Percentiles rank a stretch among this genome's conserved stretches.
Evolutionary conservation across 1,284 basidiomycete genomes (phyloP).

Genomic region (Kwoniella shivajii): DNA sequence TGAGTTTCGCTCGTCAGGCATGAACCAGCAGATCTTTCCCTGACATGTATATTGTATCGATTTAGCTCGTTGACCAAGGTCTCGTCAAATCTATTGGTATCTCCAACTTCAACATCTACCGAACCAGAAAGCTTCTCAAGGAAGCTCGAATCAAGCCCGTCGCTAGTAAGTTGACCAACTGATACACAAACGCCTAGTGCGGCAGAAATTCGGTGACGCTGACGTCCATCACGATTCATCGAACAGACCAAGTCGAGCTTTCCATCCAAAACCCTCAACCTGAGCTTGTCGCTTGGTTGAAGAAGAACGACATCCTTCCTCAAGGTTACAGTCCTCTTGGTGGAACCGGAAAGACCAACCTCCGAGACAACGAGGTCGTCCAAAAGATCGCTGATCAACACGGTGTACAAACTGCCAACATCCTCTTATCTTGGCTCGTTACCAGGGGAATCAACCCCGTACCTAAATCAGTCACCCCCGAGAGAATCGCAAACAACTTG

Average conservation of each 20-base stretch:
- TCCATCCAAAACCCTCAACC: constrained; percentile 81
- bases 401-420: constrained; percentile 73
- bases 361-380: constrained; percentile 65
- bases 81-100: constrained; percentile 67
- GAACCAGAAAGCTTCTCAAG: constrained; percentile 70
- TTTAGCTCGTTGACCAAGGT: constrained; percentile 53
- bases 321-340: constrained; percentile 78
- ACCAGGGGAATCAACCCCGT: constrained; percentile 67
- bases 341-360: constrained; percentile 68
- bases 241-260: constrained; percentile 72
- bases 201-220: no score
- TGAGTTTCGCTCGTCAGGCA: constrained; percentile 25
- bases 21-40: neutral
- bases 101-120: constrained; percentile 67
- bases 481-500: constrained; percentile 53
- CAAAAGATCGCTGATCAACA: constrained; percentile 65
- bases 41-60: neutral
- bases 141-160: constrained; percentile 60
- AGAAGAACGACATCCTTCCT: constrained; percentile 64
- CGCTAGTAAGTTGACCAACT: constrained; percentile 56
- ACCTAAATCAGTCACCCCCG: constrained; percentile 55
- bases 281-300: constrained; percentile 68
- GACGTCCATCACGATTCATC: no score
- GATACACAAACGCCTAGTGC: no score
- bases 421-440: constrained; percentile 75